Base-by-base conservation (phyloP, 805 yeast species). In the Metschnikowia reukaufii region DNA sequence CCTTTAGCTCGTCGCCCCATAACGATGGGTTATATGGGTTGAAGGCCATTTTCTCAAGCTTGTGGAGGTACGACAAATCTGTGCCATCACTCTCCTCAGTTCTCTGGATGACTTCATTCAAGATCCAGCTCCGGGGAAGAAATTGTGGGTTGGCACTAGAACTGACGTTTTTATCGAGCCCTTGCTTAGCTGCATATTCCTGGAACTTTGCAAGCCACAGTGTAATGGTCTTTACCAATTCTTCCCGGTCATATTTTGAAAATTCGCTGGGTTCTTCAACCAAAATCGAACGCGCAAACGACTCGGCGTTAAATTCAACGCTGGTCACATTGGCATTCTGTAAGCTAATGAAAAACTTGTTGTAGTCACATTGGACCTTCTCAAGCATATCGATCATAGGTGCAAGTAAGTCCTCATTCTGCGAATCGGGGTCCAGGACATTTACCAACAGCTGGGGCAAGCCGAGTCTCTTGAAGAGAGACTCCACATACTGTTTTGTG, bases 101-200 rank as follows among this genome's bases (percentile, higher is more conserved):
- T 37, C 70, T 67, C 23, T 78, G 74, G 38, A 88, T 83, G 0
- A 89, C 96, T 50, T 90, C 91, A 44, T 89, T 88, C 44, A 94
- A 71, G 43, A 91, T 83, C 90, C 96, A 88, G 52, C 83, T 86
- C 49, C 92, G 76, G 17, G 96, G 94, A 5, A 86, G 76, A 59
- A 92, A 92, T 30, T 79, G 61, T 2, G 98, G 99, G 59, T 92
- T 94, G 40, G 67, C 70, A 2, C 55, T 44, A 6, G 67, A 60
- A 39, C 89, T 80, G 3, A 71, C 55, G 7, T 48, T 51, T 4
- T 49, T 55, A 42, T 91, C 72, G 10, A 60, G 62, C 2, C 47
- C 44, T 13, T 30, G 21, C 38, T 76, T 76, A 0, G 47, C 51
- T 8, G 82, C 60, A 38, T 84, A 70, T 3, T 62, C 62, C 23